Conservation (phyloP, 2,329 filamentous ascomycete genomes). For the Calonectria pteridis region DNA sequence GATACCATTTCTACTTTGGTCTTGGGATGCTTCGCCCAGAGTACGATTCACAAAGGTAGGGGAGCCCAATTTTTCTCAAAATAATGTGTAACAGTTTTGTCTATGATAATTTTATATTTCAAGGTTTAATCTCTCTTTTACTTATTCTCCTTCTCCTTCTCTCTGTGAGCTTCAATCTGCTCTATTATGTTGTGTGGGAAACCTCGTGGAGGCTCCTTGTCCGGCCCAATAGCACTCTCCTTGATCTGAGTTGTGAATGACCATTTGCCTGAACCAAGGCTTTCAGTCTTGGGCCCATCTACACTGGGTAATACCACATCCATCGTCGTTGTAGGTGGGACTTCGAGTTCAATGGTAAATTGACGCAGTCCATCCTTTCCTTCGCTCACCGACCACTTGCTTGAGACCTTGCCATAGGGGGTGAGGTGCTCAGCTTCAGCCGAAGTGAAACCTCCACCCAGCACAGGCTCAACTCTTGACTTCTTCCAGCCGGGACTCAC, state of each 20-base stretch:
- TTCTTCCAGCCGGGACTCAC: slow-evolving; percentile 44
- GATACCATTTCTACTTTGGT: not conserved
- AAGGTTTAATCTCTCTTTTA: not conserved
- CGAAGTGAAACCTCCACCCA: slow-evolving; percentile 36
- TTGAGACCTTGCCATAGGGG: slow-evolving; percentile 38
- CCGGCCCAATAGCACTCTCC: slow-evolving; percentile 3
- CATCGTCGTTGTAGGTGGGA: slow-evolving; percentile 36
- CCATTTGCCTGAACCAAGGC: slow-evolving; percentile 37
- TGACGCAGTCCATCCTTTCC: not conserved
- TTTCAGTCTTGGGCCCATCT: slow-evolving; percentile 21
- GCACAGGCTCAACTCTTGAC: slow-evolving; percentile 29
- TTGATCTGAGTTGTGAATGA: slow-evolving; percentile 25
- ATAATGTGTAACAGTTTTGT: too few relatives aligned
- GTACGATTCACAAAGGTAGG: not conserved
- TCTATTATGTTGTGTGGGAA: slow-evolving; percentile 22
- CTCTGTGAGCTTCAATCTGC: slow-evolving; percentile 12
- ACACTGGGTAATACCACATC: slow-evolving; percentile 34
- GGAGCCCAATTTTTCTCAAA: not conserved
- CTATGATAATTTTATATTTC: not conserved
- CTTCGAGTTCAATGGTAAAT: slow-evolving; percentile 24
- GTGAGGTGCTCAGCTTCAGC: slow-evolving; percentile 37
- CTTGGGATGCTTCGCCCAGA: not conserved
- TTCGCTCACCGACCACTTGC: slow-evolving; percentile 36
- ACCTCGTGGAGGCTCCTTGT: slow-evolving; percentile 10
- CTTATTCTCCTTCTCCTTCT: not conserved